phyloP scores from a whole-genome alignment of 805 yeast genomes.

The Yarrowia deformans region DNA sequence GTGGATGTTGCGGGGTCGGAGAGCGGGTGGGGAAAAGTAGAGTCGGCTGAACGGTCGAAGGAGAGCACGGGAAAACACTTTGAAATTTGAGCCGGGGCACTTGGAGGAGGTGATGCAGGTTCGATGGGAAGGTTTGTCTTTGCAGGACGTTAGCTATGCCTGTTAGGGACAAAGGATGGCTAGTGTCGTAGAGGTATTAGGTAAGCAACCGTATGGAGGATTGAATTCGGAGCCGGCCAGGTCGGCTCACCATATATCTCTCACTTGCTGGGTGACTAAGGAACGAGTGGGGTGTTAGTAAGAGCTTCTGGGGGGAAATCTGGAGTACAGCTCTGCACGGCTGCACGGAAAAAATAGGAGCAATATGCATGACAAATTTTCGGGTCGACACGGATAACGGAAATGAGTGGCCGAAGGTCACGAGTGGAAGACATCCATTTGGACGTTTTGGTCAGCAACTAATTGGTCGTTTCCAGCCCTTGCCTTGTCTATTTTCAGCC shows the following conservation, averaged over 20 bases:
- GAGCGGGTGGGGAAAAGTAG: neutral
- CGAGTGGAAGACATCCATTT: too few relatives aligned
- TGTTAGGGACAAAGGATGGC: neutral
- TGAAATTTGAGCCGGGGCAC: neutral
- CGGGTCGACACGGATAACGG: neutral
- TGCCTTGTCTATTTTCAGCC: too few relatives aligned
- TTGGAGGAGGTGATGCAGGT: neutral
- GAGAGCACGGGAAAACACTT: conserved; percentile 10
- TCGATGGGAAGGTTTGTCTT: neutral
- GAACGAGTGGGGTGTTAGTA: neutral
- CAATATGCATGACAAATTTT: conserved; percentile 20
- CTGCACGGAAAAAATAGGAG: conserved; percentile 18
- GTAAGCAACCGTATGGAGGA: neutral
- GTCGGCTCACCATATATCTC: neutral
- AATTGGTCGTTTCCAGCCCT: too few relatives aligned
- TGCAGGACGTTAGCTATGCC: neutral
- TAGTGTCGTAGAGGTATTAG: neutral
- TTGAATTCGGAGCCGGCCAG: neutral
- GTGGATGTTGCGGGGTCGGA: neutral
- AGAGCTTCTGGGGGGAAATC: neutral
- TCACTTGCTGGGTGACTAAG: neutral
- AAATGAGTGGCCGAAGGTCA: too few relatives aligned
- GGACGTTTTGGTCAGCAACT: too few relatives aligned
- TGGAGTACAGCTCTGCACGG: neutral
- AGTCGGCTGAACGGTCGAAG: neutral